These are phyloP conservation scores for Baudoinia panamericana DNA, from an alignment of 495 filamentous ascomycete species.

Conservation along the genomic window DNA sequence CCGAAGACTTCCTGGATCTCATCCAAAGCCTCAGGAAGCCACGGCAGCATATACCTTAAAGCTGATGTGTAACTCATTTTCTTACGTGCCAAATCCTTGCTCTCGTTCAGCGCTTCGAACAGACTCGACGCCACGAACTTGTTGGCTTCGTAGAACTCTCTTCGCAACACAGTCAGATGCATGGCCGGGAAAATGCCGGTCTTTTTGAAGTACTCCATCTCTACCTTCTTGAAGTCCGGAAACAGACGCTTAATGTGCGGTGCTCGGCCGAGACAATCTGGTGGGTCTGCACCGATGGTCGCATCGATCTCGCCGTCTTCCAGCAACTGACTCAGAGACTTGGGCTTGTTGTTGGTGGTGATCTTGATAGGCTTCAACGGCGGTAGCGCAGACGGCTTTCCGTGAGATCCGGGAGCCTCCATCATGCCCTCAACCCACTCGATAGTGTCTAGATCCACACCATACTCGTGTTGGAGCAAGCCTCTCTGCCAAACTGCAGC, in stretches of 20 bases:
- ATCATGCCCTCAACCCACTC: conserved; percentile 31
- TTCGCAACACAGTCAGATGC: conserved; percentile 29
- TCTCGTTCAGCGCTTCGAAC: conserved; percentile 29
- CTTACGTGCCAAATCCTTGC: conserved; percentile 25
- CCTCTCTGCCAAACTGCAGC: conserved; percentile 32
- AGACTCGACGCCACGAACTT: conserved; percentile 7
- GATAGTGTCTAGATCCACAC: conserved; percentile 29
- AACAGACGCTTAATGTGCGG: conserved; percentile 29
- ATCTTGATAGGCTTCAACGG: conserved; percentile 24
- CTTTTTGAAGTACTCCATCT: conserved; percentile 29
- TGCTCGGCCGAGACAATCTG: conserved; percentile 25
- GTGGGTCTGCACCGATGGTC: conserved; percentile 31
- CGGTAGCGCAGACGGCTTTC: conserved; percentile 26
- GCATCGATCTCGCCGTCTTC: conserved; percentile 32
- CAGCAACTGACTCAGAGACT: conserved; percentile 21
- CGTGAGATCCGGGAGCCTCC: conserved; percentile 26
- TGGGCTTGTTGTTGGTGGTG: conserved; percentile 15
- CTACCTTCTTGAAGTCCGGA: conserved; percentile 30
- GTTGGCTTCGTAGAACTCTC: conserved; percentile 4
- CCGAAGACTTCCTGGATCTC: conserved; percentile 31
- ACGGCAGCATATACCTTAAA: conserved; percentile 32
- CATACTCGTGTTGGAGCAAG: conserved; percentile 26
- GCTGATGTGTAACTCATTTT: conserved; percentile 21
- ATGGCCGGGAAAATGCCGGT: conserved; percentile 35
- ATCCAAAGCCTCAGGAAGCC: conserved; percentile 25